These are phyloP conservation scores for Epichloe brachyelytri DNA, from an alignment of 2,329 filamentous ascomycete species.

Conservation along the genomic window DNA sequence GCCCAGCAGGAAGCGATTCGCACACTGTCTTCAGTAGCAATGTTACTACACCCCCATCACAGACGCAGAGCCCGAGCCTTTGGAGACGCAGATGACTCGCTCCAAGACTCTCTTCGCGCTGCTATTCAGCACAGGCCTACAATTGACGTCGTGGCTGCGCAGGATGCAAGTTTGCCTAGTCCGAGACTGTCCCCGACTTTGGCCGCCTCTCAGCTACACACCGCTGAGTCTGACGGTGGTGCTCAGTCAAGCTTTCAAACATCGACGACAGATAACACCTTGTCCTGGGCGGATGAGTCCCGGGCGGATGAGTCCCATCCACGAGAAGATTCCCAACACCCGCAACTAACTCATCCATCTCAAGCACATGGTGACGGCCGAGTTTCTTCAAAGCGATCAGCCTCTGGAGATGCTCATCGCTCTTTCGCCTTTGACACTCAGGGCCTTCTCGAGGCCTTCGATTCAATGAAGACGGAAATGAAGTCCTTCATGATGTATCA, in stretches of 20 bases:
- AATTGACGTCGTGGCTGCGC: slow-evolving; percentile 58
- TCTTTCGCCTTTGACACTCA: slow-evolving; percentile 63
- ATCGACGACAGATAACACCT: slow-evolving; percentile 14
- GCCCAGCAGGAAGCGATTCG: slow-evolving; percentile 40
- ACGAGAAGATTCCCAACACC: slow-evolving; percentile 13
- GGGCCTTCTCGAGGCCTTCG: slow-evolving; percentile 76
- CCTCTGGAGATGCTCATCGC: slow-evolving; percentile 4
- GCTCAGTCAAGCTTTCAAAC: slow-evolving; percentile 21
- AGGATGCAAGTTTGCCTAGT: slow-evolving; percentile 88
- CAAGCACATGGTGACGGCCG: slow-evolving; percentile 11
- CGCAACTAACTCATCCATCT: slow-evolving; percentile 6
- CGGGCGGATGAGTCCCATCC: slow-evolving; percentile 31
- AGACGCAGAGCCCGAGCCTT: slow-evolving; percentile 56
- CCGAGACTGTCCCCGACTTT: slow-evolving; percentile 87
- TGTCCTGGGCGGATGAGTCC: slow-evolving; percentile 27
- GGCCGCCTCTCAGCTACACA: slow-evolving; percentile 49
- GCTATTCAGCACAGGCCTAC: slow-evolving; percentile 36
- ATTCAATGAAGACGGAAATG: slow-evolving; percentile 79
- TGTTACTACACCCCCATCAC: slow-evolving; percentile 65
- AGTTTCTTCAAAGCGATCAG: background rate
- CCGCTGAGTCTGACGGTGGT: slow-evolving; percentile 32
- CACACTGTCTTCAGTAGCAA: slow-evolving; percentile 49
- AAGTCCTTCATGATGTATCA: slow-evolving; percentile 97
- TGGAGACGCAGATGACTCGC: slow-evolving; percentile 35
- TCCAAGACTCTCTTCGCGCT: slow-evolving; percentile 32